Evolutionary conservation across 306 rosid genomes (phyloP).

Genomic region (Hylodesmum podocarpum): DNA sequence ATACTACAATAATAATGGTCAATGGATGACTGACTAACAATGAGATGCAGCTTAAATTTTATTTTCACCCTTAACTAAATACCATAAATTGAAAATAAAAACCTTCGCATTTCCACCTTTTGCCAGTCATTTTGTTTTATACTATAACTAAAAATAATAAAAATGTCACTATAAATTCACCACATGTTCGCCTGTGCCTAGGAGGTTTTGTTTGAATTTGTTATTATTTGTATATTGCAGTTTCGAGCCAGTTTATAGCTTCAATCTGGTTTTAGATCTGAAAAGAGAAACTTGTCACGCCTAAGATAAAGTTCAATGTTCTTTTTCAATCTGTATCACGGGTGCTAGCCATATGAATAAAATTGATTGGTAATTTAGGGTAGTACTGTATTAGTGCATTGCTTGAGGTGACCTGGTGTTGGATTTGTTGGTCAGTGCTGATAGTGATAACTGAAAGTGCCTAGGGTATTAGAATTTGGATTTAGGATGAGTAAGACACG

Average conservation of each 20-base stretch:
- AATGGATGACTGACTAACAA: too few species aligned
- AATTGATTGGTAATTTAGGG: not conserved
- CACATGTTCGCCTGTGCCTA: not conserved
- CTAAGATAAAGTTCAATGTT: not conserved
- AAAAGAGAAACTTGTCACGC: not conserved
- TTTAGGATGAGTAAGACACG: not conserved
- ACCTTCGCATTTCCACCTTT: not conserved
- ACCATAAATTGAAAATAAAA: not conserved
- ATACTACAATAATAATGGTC: not conserved
- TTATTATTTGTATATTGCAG: not conserved
- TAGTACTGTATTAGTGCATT: not conserved
- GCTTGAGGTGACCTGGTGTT: slow-evolving; percentile 1
- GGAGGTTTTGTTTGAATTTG: not conserved
- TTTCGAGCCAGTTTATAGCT: not conserved
- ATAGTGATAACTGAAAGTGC: not conserved
- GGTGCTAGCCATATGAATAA: not conserved
- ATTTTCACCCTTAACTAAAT: not conserved
- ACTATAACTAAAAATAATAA: not conserved
- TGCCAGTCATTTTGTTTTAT: not conserved
- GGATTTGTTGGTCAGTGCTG: not conserved
- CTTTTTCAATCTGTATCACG: not conserved
- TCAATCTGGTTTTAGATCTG: not conserved
- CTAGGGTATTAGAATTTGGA: not conserved
- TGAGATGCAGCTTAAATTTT: not conserved
- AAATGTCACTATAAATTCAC: not conserved